phyloP scores from a whole-genome alignment of 2,329 filamentous ascomycete species.

The Ascochyta viciae-villosae region DNA sequence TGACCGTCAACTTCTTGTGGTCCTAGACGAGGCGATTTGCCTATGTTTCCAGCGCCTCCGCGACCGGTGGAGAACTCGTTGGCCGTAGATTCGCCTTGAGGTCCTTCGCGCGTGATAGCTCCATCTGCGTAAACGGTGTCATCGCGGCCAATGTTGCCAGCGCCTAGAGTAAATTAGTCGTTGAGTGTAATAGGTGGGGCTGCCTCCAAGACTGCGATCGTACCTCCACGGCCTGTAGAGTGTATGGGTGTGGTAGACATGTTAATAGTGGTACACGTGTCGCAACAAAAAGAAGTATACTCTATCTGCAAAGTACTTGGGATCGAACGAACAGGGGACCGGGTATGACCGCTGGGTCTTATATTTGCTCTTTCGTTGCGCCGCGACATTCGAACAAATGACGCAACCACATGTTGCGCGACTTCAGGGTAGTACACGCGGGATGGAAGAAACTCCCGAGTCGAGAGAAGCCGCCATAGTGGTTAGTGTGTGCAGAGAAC shows the following conservation, averaged over 20 bases:
- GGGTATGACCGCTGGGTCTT: slow-evolving; percentile 29
- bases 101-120: slow-evolving; percentile 56
- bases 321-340: slow-evolving; percentile 6
- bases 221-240: slow-evolving; percentile 67
- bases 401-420: slow-evolving; percentile 33
- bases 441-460: slow-evolving; percentile 32
- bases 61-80: slow-evolving; percentile 52
- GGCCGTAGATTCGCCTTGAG: slow-evolving; percentile 46
- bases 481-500: slow-evolving; percentile 17
- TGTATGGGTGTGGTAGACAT: slow-evolving; percentile 52
- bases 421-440: slow-evolving; percentile 29
- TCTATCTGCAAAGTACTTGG: slow-evolving; percentile 5
- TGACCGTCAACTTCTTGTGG: slow-evolving; percentile 29
- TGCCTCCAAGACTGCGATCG: slow-evolving; percentile 12
- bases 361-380: slow-evolving; percentile 41
- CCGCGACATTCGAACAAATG: slow-evolving; percentile 33
- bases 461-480: slow-evolving; percentile 26
- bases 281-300: slow-evolving; percentile 20
- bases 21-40: slow-evolving; percentile 44
- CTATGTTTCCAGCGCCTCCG: slow-evolving; percentile 54
- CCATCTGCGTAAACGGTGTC: slow-evolving; percentile 55
- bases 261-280: not conserved
- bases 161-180: slow-evolving; percentile 51
- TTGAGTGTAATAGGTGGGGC: not conserved
- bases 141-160: slow-evolving; percentile 65